These are phyloP conservation scores for Dictyostelium brefeldianum DNA, from an alignment of 78 protist genomes.

Conservation along the genomic window DNA sequence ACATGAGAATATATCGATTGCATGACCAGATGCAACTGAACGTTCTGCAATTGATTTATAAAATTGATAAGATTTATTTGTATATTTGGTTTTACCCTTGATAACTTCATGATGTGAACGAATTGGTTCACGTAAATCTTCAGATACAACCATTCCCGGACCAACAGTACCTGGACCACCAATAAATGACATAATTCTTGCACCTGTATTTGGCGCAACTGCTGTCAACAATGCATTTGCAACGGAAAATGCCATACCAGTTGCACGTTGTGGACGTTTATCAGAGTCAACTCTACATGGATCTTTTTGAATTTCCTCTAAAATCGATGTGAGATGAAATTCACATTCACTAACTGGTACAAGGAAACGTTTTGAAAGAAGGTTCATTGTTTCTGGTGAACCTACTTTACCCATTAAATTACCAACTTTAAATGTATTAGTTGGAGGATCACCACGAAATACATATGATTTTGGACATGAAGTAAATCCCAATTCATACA, in stretches of 20 bases:
- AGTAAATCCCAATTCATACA: conserved; percentile 92
- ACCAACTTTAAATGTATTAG: conserved; percentile 28
- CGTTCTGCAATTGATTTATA: conserved; percentile 83
- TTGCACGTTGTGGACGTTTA: conserved; percentile 90
- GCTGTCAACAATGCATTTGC: conserved; percentile 92
- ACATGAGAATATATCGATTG: conserved; percentile 91
- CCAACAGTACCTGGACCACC: conserved; percentile 98
- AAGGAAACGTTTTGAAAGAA: conserved; percentile 87
- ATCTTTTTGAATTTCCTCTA: conserved; percentile 95
- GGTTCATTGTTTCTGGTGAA: conserved; percentile 46
- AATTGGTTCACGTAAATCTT: conserved; percentile 89
- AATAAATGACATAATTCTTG: conserved; percentile 93
- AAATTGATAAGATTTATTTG: conserved; percentile 77
- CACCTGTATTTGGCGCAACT: conserved; percentile 89
- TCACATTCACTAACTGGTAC: conserved; percentile 94
- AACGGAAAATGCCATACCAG: conserved; percentile 96
- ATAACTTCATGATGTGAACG: conserved; percentile 94
- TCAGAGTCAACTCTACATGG: conserved; percentile 94
- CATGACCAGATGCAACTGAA: conserved; percentile 87
- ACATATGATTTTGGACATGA: conserved; percentile 92
- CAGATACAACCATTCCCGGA: conserved; percentile 91
- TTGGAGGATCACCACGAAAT: conserved; percentile 91
- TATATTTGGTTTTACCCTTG: conserved; percentile 85
- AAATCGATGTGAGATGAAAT: conserved; percentile 86
- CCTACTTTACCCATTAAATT: conserved; percentile 58